These are phyloP conservation scores for Pelargonium myrrhifolium DNA, from an alignment of 441 rosid genomes.

Conservation along the genomic window DNA sequence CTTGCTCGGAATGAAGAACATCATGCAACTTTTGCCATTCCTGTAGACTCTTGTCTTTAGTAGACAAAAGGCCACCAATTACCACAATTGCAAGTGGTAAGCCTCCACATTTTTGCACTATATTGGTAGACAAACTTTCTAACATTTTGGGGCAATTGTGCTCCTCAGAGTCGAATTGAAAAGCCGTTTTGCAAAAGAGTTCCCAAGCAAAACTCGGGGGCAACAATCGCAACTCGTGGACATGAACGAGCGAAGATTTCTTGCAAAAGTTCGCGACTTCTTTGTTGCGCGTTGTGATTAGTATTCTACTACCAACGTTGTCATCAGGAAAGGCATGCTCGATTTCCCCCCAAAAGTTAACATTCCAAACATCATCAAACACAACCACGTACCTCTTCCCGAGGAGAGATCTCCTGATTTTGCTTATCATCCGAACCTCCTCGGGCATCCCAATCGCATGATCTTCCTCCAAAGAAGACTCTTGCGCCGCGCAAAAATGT, in stretches of 20 bases:
- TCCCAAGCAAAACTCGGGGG: too few relatives aligned
- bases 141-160: neutral
- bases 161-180: neutral
- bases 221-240: neutral
- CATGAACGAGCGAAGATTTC: too few relatives aligned
- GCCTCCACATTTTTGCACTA: constrained; percentile 10
- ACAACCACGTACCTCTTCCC: constrained; percentile 8
- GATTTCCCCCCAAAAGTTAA: neutral
- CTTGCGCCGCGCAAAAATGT: neutral
- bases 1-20: neutral
- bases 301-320: neutral
- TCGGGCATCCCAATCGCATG: neutral
- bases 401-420: neutral
- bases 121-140: neutral
- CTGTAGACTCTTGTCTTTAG: neutral
- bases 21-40: constrained; percentile 4
- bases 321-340: neutral
- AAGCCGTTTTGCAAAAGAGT: neutral
- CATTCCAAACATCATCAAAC: neutral
- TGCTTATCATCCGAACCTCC: neutral
- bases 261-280: neutral
- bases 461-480: neutral
- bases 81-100: constrained; percentile 15
- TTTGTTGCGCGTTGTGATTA: neutral
- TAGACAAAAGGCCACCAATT: constrained; percentile 3